Evolutionary conservation across 2,329 filamentous ascomycete genomes (phyloP).

Genomic region (Rhynchosporium graminicola): DNA sequence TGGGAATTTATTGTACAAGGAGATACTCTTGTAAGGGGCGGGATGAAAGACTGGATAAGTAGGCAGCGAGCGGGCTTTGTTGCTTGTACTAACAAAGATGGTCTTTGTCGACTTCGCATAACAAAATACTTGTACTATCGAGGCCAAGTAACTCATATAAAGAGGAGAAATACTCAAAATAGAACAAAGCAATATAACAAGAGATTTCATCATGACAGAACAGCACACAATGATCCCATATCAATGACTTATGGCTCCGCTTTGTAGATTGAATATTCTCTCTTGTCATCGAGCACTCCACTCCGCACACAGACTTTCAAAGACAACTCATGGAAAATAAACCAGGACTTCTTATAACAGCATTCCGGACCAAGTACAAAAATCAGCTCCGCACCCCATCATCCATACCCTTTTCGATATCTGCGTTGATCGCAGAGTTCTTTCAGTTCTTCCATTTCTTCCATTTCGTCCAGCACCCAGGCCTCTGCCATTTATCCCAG

Average conservation of each 20-base stretch:
- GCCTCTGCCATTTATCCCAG: not conserved
- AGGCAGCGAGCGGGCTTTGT: not conserved
- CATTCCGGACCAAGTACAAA: not conserved
- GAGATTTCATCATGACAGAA: not conserved
- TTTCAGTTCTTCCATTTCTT: not conserved
- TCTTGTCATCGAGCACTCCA: not conserved
- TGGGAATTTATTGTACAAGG: not conserved
- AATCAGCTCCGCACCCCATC: not conserved
- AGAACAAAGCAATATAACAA: constrained; percentile 4
- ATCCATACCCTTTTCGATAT: not conserved
- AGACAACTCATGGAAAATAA: not conserved
- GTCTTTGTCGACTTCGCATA: not conserved
- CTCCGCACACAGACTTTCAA: not conserved
- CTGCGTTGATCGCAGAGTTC: not conserved
- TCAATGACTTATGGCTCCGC: not conserved
- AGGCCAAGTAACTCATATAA: not conserved
- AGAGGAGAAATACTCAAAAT: not conserved
- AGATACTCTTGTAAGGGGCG: no score
- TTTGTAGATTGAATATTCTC: not conserved
- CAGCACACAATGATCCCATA: not conserved
- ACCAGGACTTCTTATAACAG: not conserved
- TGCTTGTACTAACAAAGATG: not conserved
- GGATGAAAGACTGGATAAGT: not conserved
- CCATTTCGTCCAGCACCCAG: no score
- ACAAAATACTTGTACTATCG: not conserved